A percentile compares a stretch with the other conserved stretches of the same genome.
Evolutionary conservation across 139 green algal genomes (phyloP).

Genomic region (Coelastrella sp.): DNA sequence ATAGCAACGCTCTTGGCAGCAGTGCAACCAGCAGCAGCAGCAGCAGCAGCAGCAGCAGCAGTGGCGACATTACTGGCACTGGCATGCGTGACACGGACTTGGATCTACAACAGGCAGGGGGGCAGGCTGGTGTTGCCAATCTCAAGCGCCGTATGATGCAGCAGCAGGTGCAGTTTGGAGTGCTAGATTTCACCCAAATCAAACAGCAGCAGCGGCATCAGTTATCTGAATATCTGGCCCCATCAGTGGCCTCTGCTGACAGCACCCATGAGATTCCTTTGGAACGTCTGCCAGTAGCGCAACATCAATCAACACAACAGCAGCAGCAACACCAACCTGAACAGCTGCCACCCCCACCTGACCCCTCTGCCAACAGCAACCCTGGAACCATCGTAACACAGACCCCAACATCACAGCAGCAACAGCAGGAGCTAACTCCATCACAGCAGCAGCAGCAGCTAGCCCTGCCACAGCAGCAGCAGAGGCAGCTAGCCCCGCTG

Average conservation of each 20-base stretch:
- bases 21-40: not conserved
- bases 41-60: not conserved
- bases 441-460: not conserved
- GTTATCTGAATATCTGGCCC: no score
- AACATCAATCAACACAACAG: not conserved
- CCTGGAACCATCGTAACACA: not conserved
- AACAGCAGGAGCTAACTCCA: not conserved
- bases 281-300: not conserved
- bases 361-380: no score
- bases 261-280: no score
- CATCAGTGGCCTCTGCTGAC: no score
- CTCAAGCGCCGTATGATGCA: not conserved
- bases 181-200: not conserved
- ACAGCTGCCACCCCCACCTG: no score
- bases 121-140: not conserved
- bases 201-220: not conserved
- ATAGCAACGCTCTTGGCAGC: not conserved
- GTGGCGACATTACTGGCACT: no score
- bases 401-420: not conserved
- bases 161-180: no score
- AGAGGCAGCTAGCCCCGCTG: not conserved
- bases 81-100: no score
- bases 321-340: conserved; percentile 5
- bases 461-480: not conserved
- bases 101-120: not conserved